A percentile compares a stretch with the other conserved stretches of the same genome.
Evolutionary conservation across 257 asterid genomes (phyloP).

Genomic region (Paraleonurus japonicus): DNA sequence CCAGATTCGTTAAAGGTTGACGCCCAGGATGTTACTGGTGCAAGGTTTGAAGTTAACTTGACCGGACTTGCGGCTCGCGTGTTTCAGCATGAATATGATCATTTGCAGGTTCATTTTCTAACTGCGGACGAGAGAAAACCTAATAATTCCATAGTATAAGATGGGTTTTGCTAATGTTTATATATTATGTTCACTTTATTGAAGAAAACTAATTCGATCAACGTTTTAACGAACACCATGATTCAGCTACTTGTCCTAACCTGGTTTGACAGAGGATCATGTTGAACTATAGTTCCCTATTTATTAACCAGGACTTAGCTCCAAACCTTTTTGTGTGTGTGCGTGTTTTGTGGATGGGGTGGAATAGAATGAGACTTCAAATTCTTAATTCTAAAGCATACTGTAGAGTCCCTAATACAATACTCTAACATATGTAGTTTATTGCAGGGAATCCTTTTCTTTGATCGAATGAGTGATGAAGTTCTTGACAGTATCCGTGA

Average conservation of each 20-base stretch:
- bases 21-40: slow-evolving; percentile 78
- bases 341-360: neutral
- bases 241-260: neutral
- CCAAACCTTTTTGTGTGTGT: neutral
- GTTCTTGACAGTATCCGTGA: slow-evolving; percentile 70
- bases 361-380: neutral
- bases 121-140: neutral
- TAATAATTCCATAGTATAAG: neutral
- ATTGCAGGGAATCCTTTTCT: slow-evolving; percentile 87
- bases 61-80: slow-evolving; percentile 79
- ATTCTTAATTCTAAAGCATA: neutral
- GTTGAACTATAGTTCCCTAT: neutral
- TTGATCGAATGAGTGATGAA: slow-evolving; percentile 82
- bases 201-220: neutral
- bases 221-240: neutral
- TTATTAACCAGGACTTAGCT: neutral
- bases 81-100: slow-evolving; percentile 95
- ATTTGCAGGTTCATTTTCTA: slow-evolving; percentile 58
- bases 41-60: slow-evolving; percentile 63
- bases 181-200: slow-evolving; percentile 5
- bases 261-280: neutral
- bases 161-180: slow-evolving; percentile 7
- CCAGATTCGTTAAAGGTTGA: slow-evolving; percentile 79
- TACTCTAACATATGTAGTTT: slow-evolving; percentile 14
- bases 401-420: neutral